A percentile compares a stretch with the other conserved stretches of the same genome.
Conservation (phyloP, 1,139 yeast genomes). For the Protomyces gravidus region DNA sequence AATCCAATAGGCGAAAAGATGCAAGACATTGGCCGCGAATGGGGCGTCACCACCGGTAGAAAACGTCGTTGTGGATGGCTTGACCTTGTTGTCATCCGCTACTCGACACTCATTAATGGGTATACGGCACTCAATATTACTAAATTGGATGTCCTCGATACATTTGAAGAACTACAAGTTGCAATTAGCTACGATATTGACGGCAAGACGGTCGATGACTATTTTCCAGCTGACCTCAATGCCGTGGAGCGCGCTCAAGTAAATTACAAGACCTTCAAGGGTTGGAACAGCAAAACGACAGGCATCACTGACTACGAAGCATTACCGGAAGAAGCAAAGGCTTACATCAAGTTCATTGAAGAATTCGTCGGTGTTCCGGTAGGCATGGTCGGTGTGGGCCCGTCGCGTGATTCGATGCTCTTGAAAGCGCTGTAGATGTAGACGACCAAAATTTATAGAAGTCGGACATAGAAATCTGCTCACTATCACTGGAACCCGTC, state of each 20-base stretch:
- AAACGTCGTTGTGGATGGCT: slow-evolving; percentile 99
- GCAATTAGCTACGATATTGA: slow-evolving; percentile 76
- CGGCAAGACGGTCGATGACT: slow-evolving; percentile 63
- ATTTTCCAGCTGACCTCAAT: slow-evolving; percentile 86
- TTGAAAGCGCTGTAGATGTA: slow-evolving; percentile 15
- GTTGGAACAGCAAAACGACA: slow-evolving; percentile 88
- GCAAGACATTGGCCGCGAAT: slow-evolving; percentile 85
- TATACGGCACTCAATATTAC: slow-evolving; percentile 92
- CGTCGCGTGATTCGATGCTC: slow-evolving; percentile 62
- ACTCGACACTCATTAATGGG: slow-evolving; percentile 87
- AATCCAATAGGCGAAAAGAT: slow-evolving; percentile 80
- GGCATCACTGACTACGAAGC: slow-evolving; percentile 63
- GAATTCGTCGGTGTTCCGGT: slow-evolving; percentile 76
- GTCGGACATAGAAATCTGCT: too few relatives aligned
- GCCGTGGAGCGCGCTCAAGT: slow-evolving; percentile 84
- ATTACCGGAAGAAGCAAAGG: slow-evolving; percentile 81
- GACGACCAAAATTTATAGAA: background rate
- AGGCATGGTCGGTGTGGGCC: slow-evolving; percentile 98
- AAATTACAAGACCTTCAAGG: slow-evolving; percentile 80
- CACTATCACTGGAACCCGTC: too few relatives aligned
- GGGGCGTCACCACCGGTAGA: slow-evolving; percentile 98
- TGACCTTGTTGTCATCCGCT: slow-evolving; percentile 88
- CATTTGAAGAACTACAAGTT: slow-evolving; percentile 79
- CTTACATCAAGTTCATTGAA: slow-evolving; percentile 78
- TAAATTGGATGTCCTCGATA: slow-evolving; percentile 88